phyloP scores from a whole-genome alignment of 177 flowering plant genomes.

The Vitis hybrid region DNA sequence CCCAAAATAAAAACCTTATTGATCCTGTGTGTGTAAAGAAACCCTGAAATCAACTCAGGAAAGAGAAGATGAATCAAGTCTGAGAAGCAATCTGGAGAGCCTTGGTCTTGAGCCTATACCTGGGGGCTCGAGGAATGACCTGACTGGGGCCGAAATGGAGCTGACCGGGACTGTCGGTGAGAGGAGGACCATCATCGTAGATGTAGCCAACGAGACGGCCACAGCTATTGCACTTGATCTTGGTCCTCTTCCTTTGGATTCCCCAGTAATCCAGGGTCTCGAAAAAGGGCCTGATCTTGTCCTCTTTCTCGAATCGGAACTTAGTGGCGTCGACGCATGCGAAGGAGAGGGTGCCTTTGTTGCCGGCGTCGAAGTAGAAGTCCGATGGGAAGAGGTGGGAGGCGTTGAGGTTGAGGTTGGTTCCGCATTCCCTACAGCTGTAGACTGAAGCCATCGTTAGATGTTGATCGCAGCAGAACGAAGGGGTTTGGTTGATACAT shows the following conservation, averaged over 20 bases:
- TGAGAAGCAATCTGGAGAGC: conserved; percentile 46
- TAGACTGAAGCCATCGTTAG: conserved; percentile 46
- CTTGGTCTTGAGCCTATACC: conserved; percentile 84
- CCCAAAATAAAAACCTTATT: background rate
- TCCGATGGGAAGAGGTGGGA: conserved; percentile 64
- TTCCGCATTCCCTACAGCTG: conserved; percentile 65
- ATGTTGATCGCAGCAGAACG: background rate
- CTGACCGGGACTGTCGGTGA: conserved; percentile 72
- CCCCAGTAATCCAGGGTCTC: conserved; percentile 98
- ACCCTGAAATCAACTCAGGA: background rate
- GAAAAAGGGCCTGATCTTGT: conserved; percentile 86
- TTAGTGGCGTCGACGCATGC: conserved; percentile 58
- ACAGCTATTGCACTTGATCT: conserved; percentile 72
- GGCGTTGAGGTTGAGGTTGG: conserved; percentile 63
- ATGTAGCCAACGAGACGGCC: conserved; percentile 68
- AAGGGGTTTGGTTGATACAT: background rate
- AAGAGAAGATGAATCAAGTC: conserved; percentile 22
- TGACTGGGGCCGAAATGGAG: conserved; percentile 89
- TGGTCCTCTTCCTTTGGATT: conserved; percentile 74
- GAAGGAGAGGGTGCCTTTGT: conserved; percentile 84
- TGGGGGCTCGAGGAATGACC: conserved; percentile 82
- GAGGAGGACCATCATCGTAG: conserved; percentile 92
- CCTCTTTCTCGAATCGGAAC: conserved; percentile 75
- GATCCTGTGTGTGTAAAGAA: background rate
- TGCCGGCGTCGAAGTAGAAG: conserved; percentile 92